Evolutionary conservation across 441 rosid genomes (phyloP).

Genomic region (Biscutella laevigata): DNA sequence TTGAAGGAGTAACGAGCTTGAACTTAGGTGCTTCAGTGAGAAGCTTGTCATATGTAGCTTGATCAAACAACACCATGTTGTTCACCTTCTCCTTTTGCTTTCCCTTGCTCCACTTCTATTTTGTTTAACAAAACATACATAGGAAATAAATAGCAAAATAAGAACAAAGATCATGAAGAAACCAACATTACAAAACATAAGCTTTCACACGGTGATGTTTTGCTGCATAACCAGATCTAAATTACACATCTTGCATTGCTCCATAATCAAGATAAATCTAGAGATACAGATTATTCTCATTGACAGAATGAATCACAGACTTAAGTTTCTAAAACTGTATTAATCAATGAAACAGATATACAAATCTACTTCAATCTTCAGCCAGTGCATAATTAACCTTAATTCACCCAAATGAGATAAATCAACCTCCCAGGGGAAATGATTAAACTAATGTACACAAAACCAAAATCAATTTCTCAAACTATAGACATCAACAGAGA

Average conservation of each 20-base stretch:
- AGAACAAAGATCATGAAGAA: background rate
- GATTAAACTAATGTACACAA: background rate
- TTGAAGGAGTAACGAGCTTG: constrained; percentile 48
- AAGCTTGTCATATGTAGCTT: constrained; percentile 49
- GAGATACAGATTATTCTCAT: background rate
- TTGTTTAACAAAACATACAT: background rate
- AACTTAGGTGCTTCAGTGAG: constrained; percentile 49
- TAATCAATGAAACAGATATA: background rate
- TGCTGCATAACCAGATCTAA: background rate
- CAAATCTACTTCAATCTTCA: background rate
- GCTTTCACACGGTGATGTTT: background rate
- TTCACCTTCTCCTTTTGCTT: constrained; percentile 69
- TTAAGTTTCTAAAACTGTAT: background rate
- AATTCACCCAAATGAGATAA: background rate
- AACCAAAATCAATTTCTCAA: background rate
- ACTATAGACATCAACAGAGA: background rate
- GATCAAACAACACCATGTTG: constrained; percentile 56
- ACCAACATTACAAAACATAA: background rate
- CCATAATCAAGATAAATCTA: too few relatives aligned
- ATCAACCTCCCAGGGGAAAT: background rate
- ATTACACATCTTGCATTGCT: too few relatives aligned
- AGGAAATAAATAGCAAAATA: background rate
- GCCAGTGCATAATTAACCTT: too few relatives aligned
- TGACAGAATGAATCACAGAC: background rate
- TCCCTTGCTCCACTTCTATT: constrained; percentile 59